phyloP scores from a whole-genome alignment of 2,329 filamentous ascomycete genomes.

The Exophiala calicioides region DNA sequence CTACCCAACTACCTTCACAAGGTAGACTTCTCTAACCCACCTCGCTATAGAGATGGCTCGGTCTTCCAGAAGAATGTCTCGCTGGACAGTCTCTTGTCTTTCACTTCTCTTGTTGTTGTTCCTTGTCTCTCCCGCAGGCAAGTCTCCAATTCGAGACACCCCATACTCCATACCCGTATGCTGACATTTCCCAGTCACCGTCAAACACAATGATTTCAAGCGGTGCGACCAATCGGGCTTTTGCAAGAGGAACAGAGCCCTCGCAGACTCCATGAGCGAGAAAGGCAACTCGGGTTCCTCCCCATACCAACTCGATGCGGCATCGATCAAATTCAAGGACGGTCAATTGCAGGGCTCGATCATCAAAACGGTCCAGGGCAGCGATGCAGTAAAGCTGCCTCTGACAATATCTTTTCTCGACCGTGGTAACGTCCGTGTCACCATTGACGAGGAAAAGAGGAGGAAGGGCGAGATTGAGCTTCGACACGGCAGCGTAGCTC shows the following conservation, averaged over 20 bases:
- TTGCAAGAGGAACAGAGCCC: conserved; percentile 90
- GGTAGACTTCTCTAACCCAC: neutral
- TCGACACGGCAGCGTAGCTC: conserved; percentile 76
- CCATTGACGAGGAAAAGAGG: conserved; percentile 87
- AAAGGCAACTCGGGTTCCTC: conserved; percentile 70
- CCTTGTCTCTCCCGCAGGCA: conserved; percentile 66
- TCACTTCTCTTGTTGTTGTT: conserved; percentile 60
- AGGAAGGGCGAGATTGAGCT: conserved; percentile 86
- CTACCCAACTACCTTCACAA: too few species aligned
- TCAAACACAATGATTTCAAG: conserved; percentile 98
- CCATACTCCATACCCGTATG: neutral
- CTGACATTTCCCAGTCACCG: conserved; percentile 60
- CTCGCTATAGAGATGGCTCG: conserved; percentile 22
- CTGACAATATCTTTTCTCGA: conserved; percentile 85
- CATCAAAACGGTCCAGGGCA: conserved; percentile 72
- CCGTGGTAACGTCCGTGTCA: conserved; percentile 83
- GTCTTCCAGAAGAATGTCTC: conserved; percentile 23
- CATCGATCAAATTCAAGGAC: conserved; percentile 73
- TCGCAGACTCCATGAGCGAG: conserved; percentile 73
- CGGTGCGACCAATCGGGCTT: conserved; percentile 95
- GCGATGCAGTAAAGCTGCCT: conserved; percentile 74
- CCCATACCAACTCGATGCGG: conserved; percentile 74
- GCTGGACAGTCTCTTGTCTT: conserved; percentile 54
- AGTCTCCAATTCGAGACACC: conserved; percentile 37
- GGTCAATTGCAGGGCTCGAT: conserved; percentile 78